Evolutionary conservation across 305 asterid species (phyloP).

Genomic region (Plantago coronopus): DNA sequence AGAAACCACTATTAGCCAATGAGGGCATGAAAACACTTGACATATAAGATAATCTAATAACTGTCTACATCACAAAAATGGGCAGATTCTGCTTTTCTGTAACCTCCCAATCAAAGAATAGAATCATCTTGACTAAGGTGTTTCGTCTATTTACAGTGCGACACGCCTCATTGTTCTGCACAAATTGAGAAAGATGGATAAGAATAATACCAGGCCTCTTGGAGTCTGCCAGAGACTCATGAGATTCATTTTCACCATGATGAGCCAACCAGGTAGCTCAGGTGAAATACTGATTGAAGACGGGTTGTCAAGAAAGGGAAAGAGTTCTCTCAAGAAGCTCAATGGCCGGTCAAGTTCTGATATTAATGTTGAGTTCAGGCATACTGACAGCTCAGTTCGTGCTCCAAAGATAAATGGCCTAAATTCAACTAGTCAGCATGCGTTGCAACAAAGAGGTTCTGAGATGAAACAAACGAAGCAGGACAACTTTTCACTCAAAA

Average conservation of each 20-base stretch:
- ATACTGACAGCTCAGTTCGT: constrained; percentile 20
- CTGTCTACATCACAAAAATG: constrained; percentile 6
- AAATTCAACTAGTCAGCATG: constrained; percentile 1
- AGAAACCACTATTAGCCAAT: constrained; percentile 17
- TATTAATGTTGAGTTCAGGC: constrained; percentile 44
- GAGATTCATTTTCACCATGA: constrained; percentile 27
- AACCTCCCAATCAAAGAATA: constrained; percentile 33
- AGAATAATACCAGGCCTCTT: constrained; percentile 24
- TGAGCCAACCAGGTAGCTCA: constrained; percentile 23
- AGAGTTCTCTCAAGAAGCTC: constrained; percentile 12
- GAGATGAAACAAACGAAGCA: constrained; percentile 1
- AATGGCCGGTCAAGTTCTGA: constrained; percentile 27
- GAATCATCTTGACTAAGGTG: constrained; percentile 24
- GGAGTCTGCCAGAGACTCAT: constrained; percentile 42
- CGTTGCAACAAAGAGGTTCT: constrained; percentile 15
- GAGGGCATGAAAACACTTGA: constrained; percentile 21
- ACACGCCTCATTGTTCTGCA: constrained; percentile 6
- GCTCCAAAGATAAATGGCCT: constrained; percentile 25
- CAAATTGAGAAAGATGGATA: constrained; percentile 26
- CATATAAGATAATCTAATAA: constrained; percentile 5
- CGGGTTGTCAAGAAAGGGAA: constrained; percentile 22
- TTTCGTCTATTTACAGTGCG: constrained; percentile 24
- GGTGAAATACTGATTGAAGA: constrained; percentile 28
- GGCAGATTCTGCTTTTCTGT: constrained; percentile 31
- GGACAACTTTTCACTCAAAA: neutral